Base-by-base conservation (phyloP, 371 early-diverging fungal species). In the Conidiobolus incongruus region DNA sequence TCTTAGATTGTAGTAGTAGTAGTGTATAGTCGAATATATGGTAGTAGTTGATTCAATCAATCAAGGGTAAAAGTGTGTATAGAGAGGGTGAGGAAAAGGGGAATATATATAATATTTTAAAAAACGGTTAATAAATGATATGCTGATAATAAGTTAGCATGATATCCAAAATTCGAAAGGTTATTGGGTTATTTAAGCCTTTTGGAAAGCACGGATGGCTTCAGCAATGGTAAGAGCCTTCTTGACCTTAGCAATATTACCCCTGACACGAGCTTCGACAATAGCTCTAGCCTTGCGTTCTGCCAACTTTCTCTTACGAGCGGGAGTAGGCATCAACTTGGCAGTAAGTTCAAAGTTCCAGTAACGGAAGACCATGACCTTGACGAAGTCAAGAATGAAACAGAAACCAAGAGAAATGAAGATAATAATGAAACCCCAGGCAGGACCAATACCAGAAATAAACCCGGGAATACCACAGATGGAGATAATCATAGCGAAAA, bases 401-500 rank as follows among this genome's bases (percentile, higher is more conserved):
- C 71, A 69, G 59, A 68, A 75, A 1, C 52, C 51, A 34, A 73
- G 61, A 26, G 72, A 75, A 33, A 75, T 46, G 38, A 40, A 57
- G 28, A 71, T 47, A 35, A 76, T 56, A 13, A 54, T 55, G 34
- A 63, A 45, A 16, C 70, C 70, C 61, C 67, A 65, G 20, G 59
- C 63, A 32, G 52, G 52, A 38, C 65, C 64, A 28, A 76, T 61
- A 37, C 63, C 54, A 2, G 56, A 54, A 13, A 66, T 68, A 19
- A 70, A 52, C 22, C 58, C 59, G 38, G 55, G 56, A 42, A 70
- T 52, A 31, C 85, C 87, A 57, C 75, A 78, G 40, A 84, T 72
- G 31, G 85, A 77, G 52, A 89, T 77, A 50, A 89, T 57, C 58
- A 82, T 65, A 42, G 92, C 92, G 63, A 91, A 63, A 37, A 89